Evolutionary conservation across 305 asterid species (phyloP), one percentile per base, ranked within the genome.

Genomic region (Solanum hybrid): DNA sequence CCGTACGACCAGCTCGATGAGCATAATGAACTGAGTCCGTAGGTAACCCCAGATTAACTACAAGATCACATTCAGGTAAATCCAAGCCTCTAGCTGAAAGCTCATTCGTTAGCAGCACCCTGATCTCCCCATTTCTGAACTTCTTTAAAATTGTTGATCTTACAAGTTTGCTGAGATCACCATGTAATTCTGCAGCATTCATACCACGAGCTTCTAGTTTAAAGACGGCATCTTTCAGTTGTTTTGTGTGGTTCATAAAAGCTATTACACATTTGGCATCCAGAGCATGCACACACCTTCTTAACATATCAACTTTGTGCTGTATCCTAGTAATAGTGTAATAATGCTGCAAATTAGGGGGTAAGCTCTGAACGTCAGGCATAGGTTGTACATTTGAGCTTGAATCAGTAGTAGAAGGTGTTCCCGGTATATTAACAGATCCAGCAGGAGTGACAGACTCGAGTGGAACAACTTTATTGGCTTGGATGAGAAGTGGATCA

Each of bases 1-100:
- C 99, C 3, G 99, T 96, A 77, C 98, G 91, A 13, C 99, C 99
- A 32, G 99, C 99, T 88, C 99, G 94, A 93, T 97, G 99, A 5
- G 99, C 98, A 85, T 96, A 97, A 87, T 97, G 99, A 88, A 88
- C 93, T 1, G 98, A 91, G 92, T 97, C 99, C 20, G 99, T 96
- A 17, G 99, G 98, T 91, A 96, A 88, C 88, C 88, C 99, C 90
- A 97, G 92, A 91, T 97, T 96, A 79, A 97, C 99, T 36, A 97
- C 99, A 85, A 97, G 99, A 91, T 97, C 99, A 88, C 99, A 97
- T 89, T 96, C 99, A 5, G 98, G 96, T 34, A 97, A 91, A 91
- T 96, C 99, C 87, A 97, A 93, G 89, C 99, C 98, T 89, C 99
- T 94, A 11, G 99, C 99, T 13, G 99, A 96, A 32, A 97, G 98